A percentile compares a stretch with the other conserved stretches of the same genome.
Evolutionary conservation across 805 yeast species (phyloP).

Genomic region (Ogataea ganodermae): DNA sequence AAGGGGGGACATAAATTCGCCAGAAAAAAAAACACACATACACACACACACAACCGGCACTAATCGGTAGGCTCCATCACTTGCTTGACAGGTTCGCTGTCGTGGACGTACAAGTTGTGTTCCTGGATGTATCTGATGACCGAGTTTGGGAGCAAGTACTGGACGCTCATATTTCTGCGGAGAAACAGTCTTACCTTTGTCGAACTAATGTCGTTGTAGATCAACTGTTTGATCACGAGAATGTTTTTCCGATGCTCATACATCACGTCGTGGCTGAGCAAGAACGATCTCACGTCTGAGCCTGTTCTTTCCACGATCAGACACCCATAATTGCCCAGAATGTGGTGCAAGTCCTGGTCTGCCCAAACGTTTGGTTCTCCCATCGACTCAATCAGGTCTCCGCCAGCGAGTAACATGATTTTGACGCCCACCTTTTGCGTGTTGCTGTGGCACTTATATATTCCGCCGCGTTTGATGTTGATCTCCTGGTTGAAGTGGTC

Average conservation of each 20-base stretch:
- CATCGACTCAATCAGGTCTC: conserved; percentile 96
- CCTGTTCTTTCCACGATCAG: conserved; percentile 96
- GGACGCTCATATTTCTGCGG: conserved; percentile 95
- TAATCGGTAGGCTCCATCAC: conserved; percentile 48
- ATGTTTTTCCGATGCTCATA: conserved; percentile 94
- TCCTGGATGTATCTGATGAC: conserved; percentile 95
- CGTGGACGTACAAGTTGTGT: conserved; percentile 79
- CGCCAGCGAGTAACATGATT: conserved; percentile 96
- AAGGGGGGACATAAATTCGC: too few relatives aligned
- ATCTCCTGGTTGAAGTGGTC: conserved; percentile 97
- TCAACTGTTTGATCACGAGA: conserved; percentile 90
- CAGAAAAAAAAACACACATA: too few relatives aligned
- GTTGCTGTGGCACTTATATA: conserved; percentile 57
- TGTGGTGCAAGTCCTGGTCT: conserved; percentile 91
- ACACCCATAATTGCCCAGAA: conserved; percentile 94
- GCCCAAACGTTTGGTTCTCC: conserved; percentile 99
- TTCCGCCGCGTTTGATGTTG: conserved; percentile 87
- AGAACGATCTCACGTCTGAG: conserved; percentile 88
- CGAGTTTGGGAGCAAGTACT: conserved; percentile 87
- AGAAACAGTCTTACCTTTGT: conserved; percentile 92
- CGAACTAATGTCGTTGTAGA: conserved; percentile 93
- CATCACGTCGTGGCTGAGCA: conserved; percentile 94
- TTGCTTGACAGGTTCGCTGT: conserved; percentile 92
- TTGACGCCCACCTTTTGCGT: conserved; percentile 69
- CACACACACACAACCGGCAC: neutral